Conservation (phyloP, 129 eudicot genomes). For the Kitagawia praeruptora region DNA sequence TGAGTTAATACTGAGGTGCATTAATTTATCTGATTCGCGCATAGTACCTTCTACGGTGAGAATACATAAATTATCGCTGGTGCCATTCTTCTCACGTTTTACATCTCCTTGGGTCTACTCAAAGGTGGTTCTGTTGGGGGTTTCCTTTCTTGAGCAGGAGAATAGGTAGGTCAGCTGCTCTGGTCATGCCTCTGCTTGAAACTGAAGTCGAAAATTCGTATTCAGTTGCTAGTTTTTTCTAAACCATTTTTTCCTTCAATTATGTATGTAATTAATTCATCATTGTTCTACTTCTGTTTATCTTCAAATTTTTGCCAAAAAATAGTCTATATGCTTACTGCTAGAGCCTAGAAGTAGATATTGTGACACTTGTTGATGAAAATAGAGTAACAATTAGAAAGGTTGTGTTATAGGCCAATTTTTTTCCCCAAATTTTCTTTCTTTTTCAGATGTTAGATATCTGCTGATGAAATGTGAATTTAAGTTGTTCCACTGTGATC, state of each 20-base stretch:
- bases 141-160: slow-evolving; percentile 74
- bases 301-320: not conserved
- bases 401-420: not conserved
- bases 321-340: not conserved
- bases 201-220: not conserved
- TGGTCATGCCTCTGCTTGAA: slow-evolving; percentile 2
- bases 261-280: not conserved
- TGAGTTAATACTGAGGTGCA: slow-evolving; percentile 59
- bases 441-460: not conserved
- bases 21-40: slow-evolving; percentile 55
- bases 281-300: not conserved
- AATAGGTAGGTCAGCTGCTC: slow-evolving; percentile 38
- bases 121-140: slow-evolving; percentile 77
- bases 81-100: slow-evolving; percentile 44
- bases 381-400: not conserved
- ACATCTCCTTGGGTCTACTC: slow-evolving; percentile 87
- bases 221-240: not conserved
- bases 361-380: not conserved
- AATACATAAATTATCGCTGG: slow-evolving; percentile 20
- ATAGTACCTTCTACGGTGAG: slow-evolving; percentile 23
- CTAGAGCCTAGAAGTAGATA: not conserved
- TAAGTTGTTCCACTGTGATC: not conserved
- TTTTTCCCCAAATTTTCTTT: not conserved
- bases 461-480: not conserved
- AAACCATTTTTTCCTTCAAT: not conserved